phyloP scores from a whole-genome alignment of 2,329 filamentous ascomycete species.

The Venturia nashicola region DNA sequence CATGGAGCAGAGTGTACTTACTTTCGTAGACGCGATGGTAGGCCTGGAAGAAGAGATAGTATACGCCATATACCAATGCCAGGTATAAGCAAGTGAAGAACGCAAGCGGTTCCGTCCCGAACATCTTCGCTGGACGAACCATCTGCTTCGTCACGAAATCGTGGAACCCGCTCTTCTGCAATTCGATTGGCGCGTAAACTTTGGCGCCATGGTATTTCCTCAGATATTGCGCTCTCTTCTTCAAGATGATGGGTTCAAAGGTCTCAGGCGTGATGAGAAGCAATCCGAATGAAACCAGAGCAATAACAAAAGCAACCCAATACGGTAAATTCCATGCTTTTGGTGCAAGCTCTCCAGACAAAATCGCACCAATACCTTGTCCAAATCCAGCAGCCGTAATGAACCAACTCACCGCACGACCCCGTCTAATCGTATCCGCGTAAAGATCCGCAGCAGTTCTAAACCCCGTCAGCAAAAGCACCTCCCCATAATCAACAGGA shows the following conservation, averaged over 20 bases:
- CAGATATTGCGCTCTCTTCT: slow-evolving; percentile 21
- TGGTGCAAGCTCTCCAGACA: slow-evolving; percentile 14
- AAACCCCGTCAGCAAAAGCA: background rate
- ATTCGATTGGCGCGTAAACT: slow-evolving; percentile 28
- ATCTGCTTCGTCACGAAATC: slow-evolving; percentile 33
- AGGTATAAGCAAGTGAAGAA: slow-evolving; percentile 23
- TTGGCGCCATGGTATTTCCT: slow-evolving; percentile 37
- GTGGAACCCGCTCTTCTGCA: slow-evolving; percentile 19
- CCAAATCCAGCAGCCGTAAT: background rate
- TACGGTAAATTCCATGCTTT: slow-evolving; percentile 31
- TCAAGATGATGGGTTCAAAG: slow-evolving; percentile 38
- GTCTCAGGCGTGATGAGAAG: slow-evolving; percentile 40
- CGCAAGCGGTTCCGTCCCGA: slow-evolving; percentile 22
- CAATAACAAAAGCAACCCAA: slow-evolving; percentile 31
- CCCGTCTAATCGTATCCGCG: background rate
- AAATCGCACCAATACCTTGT: background rate
- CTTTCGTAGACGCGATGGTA: slow-evolving; percentile 20
- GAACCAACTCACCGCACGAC: slow-evolving; percentile 3
- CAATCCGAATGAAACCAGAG: slow-evolving; percentile 21
- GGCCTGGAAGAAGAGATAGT: slow-evolving; percentile 24
- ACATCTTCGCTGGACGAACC: slow-evolving; percentile 38
- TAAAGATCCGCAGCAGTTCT: slow-evolving; percentile 29
- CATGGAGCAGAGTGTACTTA: too few relatives aligned
- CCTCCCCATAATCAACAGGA: too few relatives aligned
- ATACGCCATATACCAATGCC: slow-evolving; percentile 23